Evolutionary conservation across 805 yeast genomes (phyloP).

Genomic region (Saccharomycopsis fibuligera): DNA sequence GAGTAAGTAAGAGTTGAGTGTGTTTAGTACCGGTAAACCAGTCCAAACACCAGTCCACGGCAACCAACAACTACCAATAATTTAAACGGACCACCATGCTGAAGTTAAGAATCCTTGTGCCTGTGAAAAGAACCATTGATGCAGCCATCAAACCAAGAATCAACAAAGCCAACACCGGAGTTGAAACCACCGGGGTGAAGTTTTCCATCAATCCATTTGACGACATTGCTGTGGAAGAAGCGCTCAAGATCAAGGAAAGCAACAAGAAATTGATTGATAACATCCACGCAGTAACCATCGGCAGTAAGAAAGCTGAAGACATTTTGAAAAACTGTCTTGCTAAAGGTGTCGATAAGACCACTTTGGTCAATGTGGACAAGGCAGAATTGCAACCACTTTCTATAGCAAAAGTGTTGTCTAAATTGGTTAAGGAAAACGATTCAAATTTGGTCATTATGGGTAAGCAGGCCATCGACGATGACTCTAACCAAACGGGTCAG

Average conservation of each 20-base stretch:
- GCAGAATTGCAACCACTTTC: conserved; percentile 75
- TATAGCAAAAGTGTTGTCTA: conserved; percentile 78
- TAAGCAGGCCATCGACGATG: conserved; percentile 96
- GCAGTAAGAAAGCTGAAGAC: conserved; percentile 82
- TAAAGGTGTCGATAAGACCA: conserved; percentile 86
- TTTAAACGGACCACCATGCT: not conserved
- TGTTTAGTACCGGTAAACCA: not conserved
- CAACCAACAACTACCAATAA: not conserved
- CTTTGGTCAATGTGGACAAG: conserved; percentile 73
- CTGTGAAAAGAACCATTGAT: conserved; percentile 92
- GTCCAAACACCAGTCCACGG: not conserved
- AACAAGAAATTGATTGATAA: conserved; percentile 64
- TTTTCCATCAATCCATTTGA: conserved; percentile 94
- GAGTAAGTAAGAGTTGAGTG: not conserved
- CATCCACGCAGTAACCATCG: conserved; percentile 89
- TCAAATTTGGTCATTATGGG: conserved; percentile 85
- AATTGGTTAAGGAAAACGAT: conserved; percentile 61
- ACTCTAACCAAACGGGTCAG: conserved; percentile 92
- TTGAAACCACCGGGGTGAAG: conserved; percentile 84
- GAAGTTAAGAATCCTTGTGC: conserved; percentile 74
- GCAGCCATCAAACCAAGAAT: conserved; percentile 90
- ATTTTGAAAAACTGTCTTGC: conserved; percentile 86
- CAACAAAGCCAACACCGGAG: conserved; percentile 76
- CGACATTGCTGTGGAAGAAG: conserved; percentile 97
- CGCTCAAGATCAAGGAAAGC: conserved; percentile 66